Evolutionary conservation across 2,329 filamentous ascomycete genomes (phyloP).

Genomic region (Pyrenophora tritici-repentis): DNA sequence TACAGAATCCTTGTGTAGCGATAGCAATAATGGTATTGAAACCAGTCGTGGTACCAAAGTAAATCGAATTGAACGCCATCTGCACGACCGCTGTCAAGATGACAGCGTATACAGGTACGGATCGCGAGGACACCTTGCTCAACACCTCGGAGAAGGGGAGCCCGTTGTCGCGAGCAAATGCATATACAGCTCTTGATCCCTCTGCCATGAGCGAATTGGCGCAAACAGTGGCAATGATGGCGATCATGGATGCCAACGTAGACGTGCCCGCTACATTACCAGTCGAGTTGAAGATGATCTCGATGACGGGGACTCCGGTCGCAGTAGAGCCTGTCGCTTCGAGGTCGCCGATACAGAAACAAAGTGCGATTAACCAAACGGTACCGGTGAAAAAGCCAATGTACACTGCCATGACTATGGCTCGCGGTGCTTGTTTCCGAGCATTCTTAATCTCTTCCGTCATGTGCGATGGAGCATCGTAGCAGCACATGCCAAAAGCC

Average conservation of each 20-base stretch:
- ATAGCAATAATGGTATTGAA: slow-evolving; percentile 63
- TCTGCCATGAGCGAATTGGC: slow-evolving; percentile 56
- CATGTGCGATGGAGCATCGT: slow-evolving; percentile 58
- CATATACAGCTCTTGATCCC: slow-evolving; percentile 54
- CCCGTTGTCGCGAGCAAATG: slow-evolving; percentile 58
- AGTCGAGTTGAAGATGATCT: slow-evolving; percentile 59
- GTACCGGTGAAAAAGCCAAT: slow-evolving; percentile 50
- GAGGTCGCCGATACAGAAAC: slow-evolving; percentile 52
- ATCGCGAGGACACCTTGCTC: slow-evolving; percentile 54
- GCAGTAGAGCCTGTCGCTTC: slow-evolving; percentile 51
- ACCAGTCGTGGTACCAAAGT: slow-evolving; percentile 60
- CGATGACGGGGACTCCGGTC: slow-evolving; percentile 59
- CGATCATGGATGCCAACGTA: slow-evolving; percentile 54
- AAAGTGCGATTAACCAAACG: slow-evolving; percentile 47
- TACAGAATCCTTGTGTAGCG: slow-evolving; percentile 62
- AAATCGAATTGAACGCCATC: slow-evolving; percentile 59
- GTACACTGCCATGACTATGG: slow-evolving; percentile 48
- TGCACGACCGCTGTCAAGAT: slow-evolving; percentile 56
- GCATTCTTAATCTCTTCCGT: slow-evolving; percentile 61
- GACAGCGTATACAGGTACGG: slow-evolving; percentile 58
- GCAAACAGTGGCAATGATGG: slow-evolving; percentile 54
- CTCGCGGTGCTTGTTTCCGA: slow-evolving; percentile 55
- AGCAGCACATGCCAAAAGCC: slow-evolving; percentile 61
- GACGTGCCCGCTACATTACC: slow-evolving; percentile 52
- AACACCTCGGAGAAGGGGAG: slow-evolving; percentile 57